Base-by-base conservation (phyloP, 2,329 filamentous ascomycete species). In the Aaosphaeria pasadenensis region DNA sequence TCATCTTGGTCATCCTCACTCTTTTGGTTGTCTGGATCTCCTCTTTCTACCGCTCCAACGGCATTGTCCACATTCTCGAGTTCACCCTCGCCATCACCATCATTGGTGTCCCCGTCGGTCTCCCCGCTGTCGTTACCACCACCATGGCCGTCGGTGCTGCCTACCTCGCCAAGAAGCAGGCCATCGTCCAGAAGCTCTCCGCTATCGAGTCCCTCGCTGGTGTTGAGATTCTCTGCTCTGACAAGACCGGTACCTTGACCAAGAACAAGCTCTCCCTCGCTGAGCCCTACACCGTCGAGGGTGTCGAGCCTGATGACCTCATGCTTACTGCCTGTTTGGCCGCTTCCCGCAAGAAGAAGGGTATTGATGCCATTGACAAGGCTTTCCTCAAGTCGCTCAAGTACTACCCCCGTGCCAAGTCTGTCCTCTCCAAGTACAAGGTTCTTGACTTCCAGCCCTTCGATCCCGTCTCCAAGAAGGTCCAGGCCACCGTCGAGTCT, bases 71-170 rank as follows among this genome's bases (percentile, higher is more conserved):
- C 5, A 95, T 95, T 51, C 84, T 95, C 42, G 80, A 88, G 57
- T 94, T 90, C 76, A 94, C 90, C 47, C 80, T 95, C 40, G 89
- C 88, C 57, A 91, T 95, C 62, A 94, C 89, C 62, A 92, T 95
- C 57, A 88, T 95, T 53, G 90, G 90, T 81, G 90, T 95, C 29
- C 90, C 90, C 46, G 90, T 95, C 74, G 90, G 90, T 85, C 88
- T 95, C 57, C 90, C 90, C 51, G 90, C 89, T 60, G 90, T 95
- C 76, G 89, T 95, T 52, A 95, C 91, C 63, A 95, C 90, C 61
- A 95, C 90, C 68, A 94, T 95, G 89, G 90, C 90, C 70, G 90
- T 95, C 70, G 90, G 90, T 77, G 90, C 90, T 57, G 88, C 89
- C 55, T 94, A 94, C 73, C 83, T 95, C 50, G 90, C 90, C 64